phyloP scores from a whole-genome alignment of 2,329 filamentous ascomycete species.

The Talaromyces sp. region DNA sequence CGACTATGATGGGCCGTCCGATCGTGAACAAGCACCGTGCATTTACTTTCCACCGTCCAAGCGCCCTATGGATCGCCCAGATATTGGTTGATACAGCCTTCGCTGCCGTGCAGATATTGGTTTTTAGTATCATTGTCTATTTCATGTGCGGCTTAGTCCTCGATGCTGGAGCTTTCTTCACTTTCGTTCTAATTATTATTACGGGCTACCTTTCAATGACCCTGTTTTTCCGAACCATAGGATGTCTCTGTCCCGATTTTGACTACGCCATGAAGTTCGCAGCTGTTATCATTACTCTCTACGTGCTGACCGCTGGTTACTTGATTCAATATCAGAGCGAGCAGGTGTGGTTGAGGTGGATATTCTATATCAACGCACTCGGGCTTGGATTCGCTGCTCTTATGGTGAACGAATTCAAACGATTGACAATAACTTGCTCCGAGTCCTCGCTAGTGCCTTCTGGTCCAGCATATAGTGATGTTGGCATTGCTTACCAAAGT shows the following conservation, averaged over 20 bases:
- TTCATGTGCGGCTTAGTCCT: slow-evolving; percentile 68
- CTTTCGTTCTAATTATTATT: slow-evolving; percentile 67
- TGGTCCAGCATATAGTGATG: slow-evolving; percentile 64
- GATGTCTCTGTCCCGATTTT: slow-evolving; percentile 72
- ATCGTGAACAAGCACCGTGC: slow-evolving; percentile 82
- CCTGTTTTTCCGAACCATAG: slow-evolving; percentile 70
- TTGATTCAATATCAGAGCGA: slow-evolving; percentile 73
- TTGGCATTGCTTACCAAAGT: slow-evolving; percentile 68
- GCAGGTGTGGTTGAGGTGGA: slow-evolving; percentile 73
- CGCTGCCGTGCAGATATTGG: slow-evolving; percentile 62
- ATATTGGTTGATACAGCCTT: slow-evolving; percentile 76
- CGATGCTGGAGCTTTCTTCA: slow-evolving; percentile 75
- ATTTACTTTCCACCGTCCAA: slow-evolving; percentile 78
- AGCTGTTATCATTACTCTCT: slow-evolving; percentile 73
- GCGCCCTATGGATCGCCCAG: slow-evolving; percentile 77
- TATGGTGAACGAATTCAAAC: slow-evolving; percentile 83
- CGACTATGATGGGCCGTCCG: slow-evolving; percentile 69
- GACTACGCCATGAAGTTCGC: slow-evolving; percentile 82
- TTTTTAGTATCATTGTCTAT: slow-evolving; percentile 73
- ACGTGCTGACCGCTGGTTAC: slow-evolving; percentile 76
- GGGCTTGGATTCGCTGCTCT: slow-evolving; percentile 71
- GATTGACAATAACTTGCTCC: slow-evolving; percentile 65
- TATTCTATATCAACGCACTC: slow-evolving; percentile 63
- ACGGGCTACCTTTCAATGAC: slow-evolving; percentile 69
- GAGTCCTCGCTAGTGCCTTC: slow-evolving; percentile 60